These are phyloP conservation scores for Protomyces inundatus DNA, from an alignment of 1,139 yeast genomes.

Conservation along the genomic window DNA sequence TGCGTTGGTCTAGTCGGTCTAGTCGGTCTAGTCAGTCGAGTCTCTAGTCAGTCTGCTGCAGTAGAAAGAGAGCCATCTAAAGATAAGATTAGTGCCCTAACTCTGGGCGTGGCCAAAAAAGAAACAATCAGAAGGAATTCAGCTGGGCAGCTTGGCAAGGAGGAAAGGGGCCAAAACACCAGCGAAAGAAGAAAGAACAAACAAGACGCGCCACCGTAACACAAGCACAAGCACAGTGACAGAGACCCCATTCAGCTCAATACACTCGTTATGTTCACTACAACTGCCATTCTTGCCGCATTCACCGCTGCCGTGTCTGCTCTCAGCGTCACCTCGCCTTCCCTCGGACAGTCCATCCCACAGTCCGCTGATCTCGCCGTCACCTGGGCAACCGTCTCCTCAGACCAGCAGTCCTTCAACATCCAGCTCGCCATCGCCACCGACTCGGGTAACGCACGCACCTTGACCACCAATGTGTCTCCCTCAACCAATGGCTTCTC, in stretches of 20 bases:
- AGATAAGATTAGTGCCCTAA: too few species aligned
- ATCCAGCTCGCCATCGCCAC: slow-evolving; percentile 23
- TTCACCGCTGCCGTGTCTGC: slow-evolving; percentile 17
- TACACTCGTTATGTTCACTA: too few species aligned
- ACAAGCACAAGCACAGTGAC: neutral
- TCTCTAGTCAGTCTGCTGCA: too few species aligned
- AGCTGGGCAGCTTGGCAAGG: too few species aligned
- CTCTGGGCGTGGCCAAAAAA: too few species aligned
- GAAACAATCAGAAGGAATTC: too few species aligned
- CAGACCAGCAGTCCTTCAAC: slow-evolving; percentile 20
- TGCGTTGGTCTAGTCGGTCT: too few species aligned
- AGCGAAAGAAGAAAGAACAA: neutral
- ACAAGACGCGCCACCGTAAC: neutral
- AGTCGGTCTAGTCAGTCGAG: too few species aligned
- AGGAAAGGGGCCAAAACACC: too few species aligned
- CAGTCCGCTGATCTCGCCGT: slow-evolving; percentile 14
- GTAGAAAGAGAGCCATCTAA: too few species aligned
- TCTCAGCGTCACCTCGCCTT: slow-evolving; percentile 17
- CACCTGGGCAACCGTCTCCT: slow-evolving; percentile 19
- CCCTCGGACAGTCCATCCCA: slow-evolving; percentile 18
- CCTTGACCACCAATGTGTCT: slow-evolving; percentile 16
- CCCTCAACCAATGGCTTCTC: slow-evolving; percentile 22
- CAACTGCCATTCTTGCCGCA: neutral
- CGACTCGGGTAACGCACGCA: slow-evolving; percentile 25
- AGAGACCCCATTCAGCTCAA: neutral